Percentiles rank a stretch among this genome's conserved stretches.
Conservation (phyloP, 805 yeast genomes). For the Starmera quercuum region DNA sequence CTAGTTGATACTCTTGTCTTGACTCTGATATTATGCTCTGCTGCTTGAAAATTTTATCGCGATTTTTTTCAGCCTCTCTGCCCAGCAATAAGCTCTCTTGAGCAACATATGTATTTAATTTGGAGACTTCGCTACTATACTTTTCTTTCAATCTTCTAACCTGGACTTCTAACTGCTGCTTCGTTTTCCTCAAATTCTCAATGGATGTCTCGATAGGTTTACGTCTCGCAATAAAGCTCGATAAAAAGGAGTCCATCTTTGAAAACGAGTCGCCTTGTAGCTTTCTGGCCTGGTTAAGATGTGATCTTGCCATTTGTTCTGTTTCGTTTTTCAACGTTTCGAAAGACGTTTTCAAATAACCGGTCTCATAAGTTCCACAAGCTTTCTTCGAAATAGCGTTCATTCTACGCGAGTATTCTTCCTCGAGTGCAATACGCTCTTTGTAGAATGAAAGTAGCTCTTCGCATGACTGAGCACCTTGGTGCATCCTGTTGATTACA, state of each 20-base stretch:
- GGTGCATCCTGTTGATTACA: conserved; percentile 48
- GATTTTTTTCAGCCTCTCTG: conserved; percentile 56
- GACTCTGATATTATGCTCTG: conserved; percentile 31
- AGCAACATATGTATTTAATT: conserved; percentile 50
- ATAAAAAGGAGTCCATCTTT: conserved; percentile 46
- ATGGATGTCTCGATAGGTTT: conserved; percentile 52
- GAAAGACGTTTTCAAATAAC: conserved; percentile 49
- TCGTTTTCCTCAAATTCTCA: conserved; percentile 44
- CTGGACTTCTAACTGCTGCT: conserved; percentile 27
- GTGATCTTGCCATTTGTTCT: conserved; percentile 48
- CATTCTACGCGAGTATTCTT: conserved; percentile 58
- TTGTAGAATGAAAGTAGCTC: conserved; percentile 40
- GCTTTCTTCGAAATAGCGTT: conserved; percentile 39
- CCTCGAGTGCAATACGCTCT: conserved; percentile 58
- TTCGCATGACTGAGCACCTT: conserved; percentile 51
- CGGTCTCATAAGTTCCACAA: conserved; percentile 52
- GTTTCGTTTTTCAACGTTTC: conserved; percentile 55
- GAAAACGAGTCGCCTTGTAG: conserved; percentile 41
- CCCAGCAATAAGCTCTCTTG: conserved; percentile 66
- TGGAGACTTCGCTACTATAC: conserved; percentile 52
- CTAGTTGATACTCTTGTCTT: conserved; percentile 50
- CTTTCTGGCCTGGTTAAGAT: conserved; percentile 42
- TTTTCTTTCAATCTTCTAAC: conserved; percentile 33
- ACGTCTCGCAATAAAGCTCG: conserved; percentile 43
- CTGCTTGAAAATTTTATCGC: conserved; percentile 45